Evolutionary conservation across 2,329 filamentous ascomycete genomes (phyloP).

Genomic region (Talaromyces islandicus): DNA sequence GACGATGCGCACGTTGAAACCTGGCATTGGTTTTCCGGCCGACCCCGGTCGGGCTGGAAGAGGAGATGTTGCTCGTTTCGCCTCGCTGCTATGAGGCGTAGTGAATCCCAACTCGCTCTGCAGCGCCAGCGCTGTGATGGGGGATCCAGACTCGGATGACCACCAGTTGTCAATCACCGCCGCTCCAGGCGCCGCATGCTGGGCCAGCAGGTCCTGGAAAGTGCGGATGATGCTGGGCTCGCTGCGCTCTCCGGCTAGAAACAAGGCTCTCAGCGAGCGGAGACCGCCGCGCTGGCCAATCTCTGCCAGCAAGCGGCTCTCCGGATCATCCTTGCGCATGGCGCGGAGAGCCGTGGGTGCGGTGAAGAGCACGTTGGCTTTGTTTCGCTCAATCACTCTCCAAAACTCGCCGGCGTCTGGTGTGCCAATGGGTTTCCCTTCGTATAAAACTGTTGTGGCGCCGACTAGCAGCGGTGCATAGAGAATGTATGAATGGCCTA

Average conservation of each 20-base stretch:
- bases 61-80: slow-evolving; percentile 15
- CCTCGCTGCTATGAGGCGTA: no score
- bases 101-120: slow-evolving; percentile 56
- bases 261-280: slow-evolving; percentile 66
- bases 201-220: slow-evolving; percentile 67
- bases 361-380: slow-evolving; percentile 77
- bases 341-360: slow-evolving; percentile 82
- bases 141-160: slow-evolving; percentile 65
- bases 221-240: slow-evolving; percentile 78
- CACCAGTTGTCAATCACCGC: slow-evolving; percentile 68
- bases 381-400: slow-evolving; percentile 78
- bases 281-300: slow-evolving; percentile 65
- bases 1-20: slow-evolving; percentile 80
- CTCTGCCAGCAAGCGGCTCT: slow-evolving; percentile 59
- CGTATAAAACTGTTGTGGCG: slow-evolving; percentile 80
- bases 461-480: slow-evolving; percentile 82
- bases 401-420: slow-evolving; percentile 84
- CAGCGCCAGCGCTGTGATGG: slow-evolving; percentile 61
- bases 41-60: slow-evolving; percentile 71
- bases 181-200: slow-evolving; percentile 59
- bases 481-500: slow-evolving; percentile 79
- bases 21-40: slow-evolving; percentile 85
- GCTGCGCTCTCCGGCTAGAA: slow-evolving; percentile 82
- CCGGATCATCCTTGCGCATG: slow-evolving; percentile 78
- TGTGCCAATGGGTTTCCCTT: slow-evolving; percentile 90